phyloP scores from a whole-genome alignment of 2,329 filamentous ascomycete species.

The Neocatenulostroma microsporum region DNA sequence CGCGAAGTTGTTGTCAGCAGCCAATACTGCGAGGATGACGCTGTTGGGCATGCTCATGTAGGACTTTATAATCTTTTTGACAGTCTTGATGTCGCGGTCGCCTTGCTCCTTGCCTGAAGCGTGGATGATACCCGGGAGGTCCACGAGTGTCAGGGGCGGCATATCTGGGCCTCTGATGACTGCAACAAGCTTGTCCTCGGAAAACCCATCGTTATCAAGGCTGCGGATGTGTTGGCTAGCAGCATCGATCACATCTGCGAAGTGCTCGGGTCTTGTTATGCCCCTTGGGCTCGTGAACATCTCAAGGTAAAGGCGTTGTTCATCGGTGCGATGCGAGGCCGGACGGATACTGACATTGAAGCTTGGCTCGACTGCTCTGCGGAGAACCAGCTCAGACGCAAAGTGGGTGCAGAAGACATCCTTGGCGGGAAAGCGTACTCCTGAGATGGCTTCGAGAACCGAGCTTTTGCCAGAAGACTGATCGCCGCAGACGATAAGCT shows the following conservation, averaged over 20 bases:
- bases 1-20: conserved; percentile 40
- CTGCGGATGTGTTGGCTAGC: conserved; percentile 1
- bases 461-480: conserved; percentile 56
- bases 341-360: conserved; percentile 6
- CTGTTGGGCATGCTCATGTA: conserved; percentile 53
- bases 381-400: conserved; percentile 20
- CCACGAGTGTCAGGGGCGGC: conserved; percentile 27
- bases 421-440: conserved; percentile 50
- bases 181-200: conserved; percentile 40
- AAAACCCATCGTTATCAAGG: conserved; percentile 27
- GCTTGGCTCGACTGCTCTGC: conserved; percentile 5
- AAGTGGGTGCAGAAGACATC: conserved; percentile 48
- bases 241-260: conserved; percentile 1
- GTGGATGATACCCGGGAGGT: conserved; percentile 34
- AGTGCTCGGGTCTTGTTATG: conserved; percentile 1
- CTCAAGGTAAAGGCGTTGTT: not conserved
- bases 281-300: not conserved
- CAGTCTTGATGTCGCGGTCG: conserved; percentile 23
- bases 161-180: conserved; percentile 40
- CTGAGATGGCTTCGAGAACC: conserved; percentile 54
- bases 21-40: conserved; percentile 32
- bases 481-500: conserved; percentile 49
- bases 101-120: conserved; percentile 25
- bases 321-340: not conserved
- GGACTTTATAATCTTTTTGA: conserved; percentile 32